Percentiles rank a stretch among this genome's conserved stretches.
Conservation (phyloP, 768 basidiomycete species). For the Candolleomyces eurysporus region DNA sequence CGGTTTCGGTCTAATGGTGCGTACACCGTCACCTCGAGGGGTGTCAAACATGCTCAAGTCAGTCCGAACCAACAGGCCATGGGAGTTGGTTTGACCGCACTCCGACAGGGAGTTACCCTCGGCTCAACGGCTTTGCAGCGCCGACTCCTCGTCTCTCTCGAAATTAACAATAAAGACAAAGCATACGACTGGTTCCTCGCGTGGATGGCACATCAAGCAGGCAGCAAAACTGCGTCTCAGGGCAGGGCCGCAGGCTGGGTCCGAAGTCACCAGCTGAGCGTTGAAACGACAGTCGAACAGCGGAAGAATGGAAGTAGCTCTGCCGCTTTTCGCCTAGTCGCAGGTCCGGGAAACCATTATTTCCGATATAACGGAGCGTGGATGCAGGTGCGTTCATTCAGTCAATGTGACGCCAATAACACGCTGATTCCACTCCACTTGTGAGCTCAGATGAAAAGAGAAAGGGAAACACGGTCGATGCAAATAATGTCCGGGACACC, state of each 20-base stretch:
- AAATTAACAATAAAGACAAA: constrained; percentile 94
- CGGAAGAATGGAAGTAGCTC: constrained; percentile 89
- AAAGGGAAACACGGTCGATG: constrained; percentile 91
- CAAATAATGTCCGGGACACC: constrained; percentile 88
- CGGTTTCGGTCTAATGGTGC: constrained; percentile 95
- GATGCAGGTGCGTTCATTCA: constrained; percentile 73
- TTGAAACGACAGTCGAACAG: constrained; percentile 89
- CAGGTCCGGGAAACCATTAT: constrained; percentile 93
- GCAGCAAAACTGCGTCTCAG: constrained; percentile 21
- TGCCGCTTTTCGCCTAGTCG: constrained; percentile 89
- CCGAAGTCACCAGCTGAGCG: constrained; percentile 89
- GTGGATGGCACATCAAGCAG: constrained; percentile 83
- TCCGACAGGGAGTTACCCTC: constrained; percentile 68
- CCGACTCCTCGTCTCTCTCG: constrained; percentile 89
- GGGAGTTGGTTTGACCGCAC: constrained; percentile 75
- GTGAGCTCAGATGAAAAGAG: constrained; percentile 76
- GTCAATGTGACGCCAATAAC: too few species aligned
- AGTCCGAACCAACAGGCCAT: constrained; percentile 60
- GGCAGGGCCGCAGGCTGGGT: constrained; percentile 45
- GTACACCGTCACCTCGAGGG: constrained; percentile 1
- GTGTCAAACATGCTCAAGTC: background rate
- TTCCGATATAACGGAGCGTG: constrained; percentile 88
- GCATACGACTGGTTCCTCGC: constrained; percentile 95
- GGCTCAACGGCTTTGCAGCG: constrained; percentile 78
- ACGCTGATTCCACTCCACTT: background rate